Conservation (phyloP, 768 basidiomycete genomes). For the Mycena maculata region DNA sequence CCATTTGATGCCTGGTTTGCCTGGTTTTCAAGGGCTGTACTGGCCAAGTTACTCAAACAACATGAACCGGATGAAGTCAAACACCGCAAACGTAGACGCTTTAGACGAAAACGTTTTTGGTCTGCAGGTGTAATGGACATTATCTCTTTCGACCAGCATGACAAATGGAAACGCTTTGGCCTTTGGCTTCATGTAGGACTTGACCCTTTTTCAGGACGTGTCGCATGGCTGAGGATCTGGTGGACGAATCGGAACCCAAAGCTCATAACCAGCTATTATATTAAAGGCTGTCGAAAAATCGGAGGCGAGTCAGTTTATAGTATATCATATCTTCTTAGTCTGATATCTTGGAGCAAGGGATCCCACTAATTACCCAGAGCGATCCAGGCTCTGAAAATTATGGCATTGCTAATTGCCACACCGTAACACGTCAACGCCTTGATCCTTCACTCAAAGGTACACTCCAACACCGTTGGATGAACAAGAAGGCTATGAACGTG, state of each 20-base stretch:
- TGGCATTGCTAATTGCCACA: conserved; percentile 58
- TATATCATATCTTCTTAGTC: no score
- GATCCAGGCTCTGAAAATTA: conserved; percentile 58
- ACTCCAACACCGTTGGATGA: conserved; percentile 55
- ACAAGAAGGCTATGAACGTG: conserved; percentile 49
- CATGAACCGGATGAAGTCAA: conserved; percentile 39
- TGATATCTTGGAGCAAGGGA: no score
- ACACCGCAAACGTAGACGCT: conserved; percentile 27
- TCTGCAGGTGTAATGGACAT: conserved; percentile 57
- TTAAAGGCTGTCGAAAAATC: conserved; percentile 40
- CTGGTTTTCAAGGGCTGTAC: not conserved
- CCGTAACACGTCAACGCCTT: conserved; percentile 49
- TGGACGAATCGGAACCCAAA: conserved; percentile 52
- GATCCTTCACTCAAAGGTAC: conserved; percentile 52
- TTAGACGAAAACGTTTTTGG: conserved; percentile 47
- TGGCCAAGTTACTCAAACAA: not conserved
- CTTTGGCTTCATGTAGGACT: conserved; percentile 47
- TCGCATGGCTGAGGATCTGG: conserved; percentile 56
- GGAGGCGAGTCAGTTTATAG: conserved; percentile 16
- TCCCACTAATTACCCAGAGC: conserved; percentile 57
- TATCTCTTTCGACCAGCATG: conserved; percentile 55
- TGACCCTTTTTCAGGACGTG: conserved; percentile 49
- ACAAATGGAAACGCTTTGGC: conserved; percentile 57
- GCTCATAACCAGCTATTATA: conserved; percentile 45
- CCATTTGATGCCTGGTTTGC: not conserved